These are phyloP conservation scores for Spathaspora hagerdaliae DNA, from an alignment of 805 yeast genomes.

Conservation along the genomic window DNA sequence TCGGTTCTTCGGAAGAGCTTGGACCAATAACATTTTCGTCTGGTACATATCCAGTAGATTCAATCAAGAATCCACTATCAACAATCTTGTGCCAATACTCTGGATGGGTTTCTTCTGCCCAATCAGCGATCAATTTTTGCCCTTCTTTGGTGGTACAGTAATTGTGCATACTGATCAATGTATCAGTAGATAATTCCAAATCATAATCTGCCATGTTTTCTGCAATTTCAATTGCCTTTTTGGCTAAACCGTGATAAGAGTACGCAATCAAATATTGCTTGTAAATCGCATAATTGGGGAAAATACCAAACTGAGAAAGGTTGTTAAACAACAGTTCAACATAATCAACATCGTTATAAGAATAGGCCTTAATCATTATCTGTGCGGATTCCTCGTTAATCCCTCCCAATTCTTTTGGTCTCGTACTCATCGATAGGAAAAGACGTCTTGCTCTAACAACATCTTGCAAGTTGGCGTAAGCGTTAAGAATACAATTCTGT, in stretches of 20 bases:
- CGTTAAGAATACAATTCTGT: constrained; percentile 60
- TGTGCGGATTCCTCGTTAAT: constrained; percentile 61
- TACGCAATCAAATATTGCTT: constrained; percentile 65
- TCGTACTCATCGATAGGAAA: constrained; percentile 54
- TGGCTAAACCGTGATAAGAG: constrained; percentile 59
- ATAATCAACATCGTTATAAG: constrained; percentile 49
- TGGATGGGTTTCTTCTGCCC: constrained; percentile 29
- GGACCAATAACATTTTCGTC: constrained; percentile 23
- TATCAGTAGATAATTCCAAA: constrained; percentile 38
- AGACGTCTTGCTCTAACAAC: constrained; percentile 52
- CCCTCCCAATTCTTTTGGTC: constrained; percentile 45
- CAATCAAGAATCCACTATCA: constrained; percentile 20
- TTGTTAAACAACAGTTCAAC: constrained; percentile 62
- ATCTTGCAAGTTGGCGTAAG: constrained; percentile 57
- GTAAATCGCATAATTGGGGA: constrained; percentile 50
- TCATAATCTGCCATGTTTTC: constrained; percentile 46
- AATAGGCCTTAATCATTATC: constrained; percentile 62
- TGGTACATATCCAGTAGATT: constrained; percentile 27
- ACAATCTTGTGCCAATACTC: constrained; percentile 24
- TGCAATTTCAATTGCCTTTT: constrained; percentile 51
- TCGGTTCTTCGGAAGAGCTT: neutral
- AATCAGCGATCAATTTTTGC: constrained; percentile 26
- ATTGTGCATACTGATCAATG: constrained; percentile 45
- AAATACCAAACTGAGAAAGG: constrained; percentile 48
- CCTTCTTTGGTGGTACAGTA: constrained; percentile 30